Evolutionary conservation across 1,284 basidiomycete genomes (phyloP).

Genomic region (Mycosarcoma mackinlayi): DNA sequence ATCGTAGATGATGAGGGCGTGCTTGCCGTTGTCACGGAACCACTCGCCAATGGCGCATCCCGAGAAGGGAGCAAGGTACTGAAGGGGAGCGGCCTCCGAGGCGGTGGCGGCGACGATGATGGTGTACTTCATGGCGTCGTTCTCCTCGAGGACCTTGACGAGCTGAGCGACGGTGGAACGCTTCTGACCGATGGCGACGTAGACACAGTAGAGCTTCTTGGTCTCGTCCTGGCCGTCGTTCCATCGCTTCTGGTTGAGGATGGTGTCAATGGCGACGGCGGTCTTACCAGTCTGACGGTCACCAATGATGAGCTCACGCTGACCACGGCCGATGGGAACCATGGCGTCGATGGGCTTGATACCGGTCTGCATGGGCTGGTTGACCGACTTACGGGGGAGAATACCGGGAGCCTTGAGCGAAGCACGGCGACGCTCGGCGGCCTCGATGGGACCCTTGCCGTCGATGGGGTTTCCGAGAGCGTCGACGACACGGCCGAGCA

Average conservation of each 20-base stretch:
- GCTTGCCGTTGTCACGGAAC: conserved; percentile 99
- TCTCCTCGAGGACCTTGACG: conserved; percentile 98
- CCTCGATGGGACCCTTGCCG: conserved; percentile 96
- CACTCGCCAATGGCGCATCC: conserved; percentile 99
- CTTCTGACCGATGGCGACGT: conserved; percentile 99
- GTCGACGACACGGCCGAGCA: conserved; percentile 98
- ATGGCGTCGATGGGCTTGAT: conserved; percentile 99
- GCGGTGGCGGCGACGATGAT: conserved; percentile 99
- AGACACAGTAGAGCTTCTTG: conserved; percentile 99
- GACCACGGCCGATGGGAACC: conserved; percentile 99
- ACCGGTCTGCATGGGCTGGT: conserved; percentile 99
- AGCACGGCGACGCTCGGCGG: conserved; percentile 91
- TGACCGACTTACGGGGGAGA: conserved; percentile 97
- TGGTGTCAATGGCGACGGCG: conserved; percentile 98
- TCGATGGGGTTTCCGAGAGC: conserved; percentile 99
- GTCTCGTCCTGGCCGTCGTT: conserved; percentile 94
- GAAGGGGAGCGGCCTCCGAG: conserved; percentile 96
- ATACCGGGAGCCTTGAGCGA: conserved; percentile 99
- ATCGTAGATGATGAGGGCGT: conserved; percentile 97
- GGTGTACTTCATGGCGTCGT: conserved; percentile 99
- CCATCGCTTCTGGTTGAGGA: conserved; percentile 99
- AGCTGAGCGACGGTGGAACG: conserved; percentile 99
- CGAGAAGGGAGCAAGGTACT: conserved; percentile 99
- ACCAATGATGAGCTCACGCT: conserved; percentile 99
- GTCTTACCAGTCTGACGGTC: conserved; percentile 99